Percentiles rank a stretch among this genome's conserved stretches.
Conservation (phyloP, 2,329 filamentous ascomycete genomes). For the Penicillium thymicola region DNA sequence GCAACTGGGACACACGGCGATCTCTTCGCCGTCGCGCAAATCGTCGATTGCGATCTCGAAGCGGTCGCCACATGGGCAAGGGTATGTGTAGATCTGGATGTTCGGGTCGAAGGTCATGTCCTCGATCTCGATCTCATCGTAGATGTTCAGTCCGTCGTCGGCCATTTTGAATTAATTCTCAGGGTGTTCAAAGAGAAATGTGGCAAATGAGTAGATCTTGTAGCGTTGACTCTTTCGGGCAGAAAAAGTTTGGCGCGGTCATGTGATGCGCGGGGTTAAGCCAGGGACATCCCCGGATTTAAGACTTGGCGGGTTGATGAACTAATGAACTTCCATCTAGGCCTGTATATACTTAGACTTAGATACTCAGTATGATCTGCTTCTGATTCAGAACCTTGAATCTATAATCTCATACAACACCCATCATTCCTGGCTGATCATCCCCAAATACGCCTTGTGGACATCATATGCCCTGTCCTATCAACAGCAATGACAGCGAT, state of each 20-base stretch:
- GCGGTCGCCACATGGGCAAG: constrained; percentile 93
- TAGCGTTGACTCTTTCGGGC: constrained; percentile 7
- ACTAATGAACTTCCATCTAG: not conserved
- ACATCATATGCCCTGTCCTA: not conserved
- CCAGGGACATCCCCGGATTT: constrained; percentile 1
- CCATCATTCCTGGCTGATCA: not conserved
- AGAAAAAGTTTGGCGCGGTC: constrained; percentile 26
- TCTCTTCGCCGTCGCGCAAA: constrained; percentile 82
- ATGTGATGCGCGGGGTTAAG: constrained; percentile 27
- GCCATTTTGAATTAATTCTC: constrained; percentile 48
- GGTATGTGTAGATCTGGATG: constrained; percentile 89
- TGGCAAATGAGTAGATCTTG: not conserved
- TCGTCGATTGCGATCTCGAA: constrained; percentile 89
- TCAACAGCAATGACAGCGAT: not conserved
- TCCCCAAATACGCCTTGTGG: not conserved
- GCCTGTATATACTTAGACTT: not conserved
- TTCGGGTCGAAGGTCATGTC: constrained; percentile 89
- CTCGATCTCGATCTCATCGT: constrained; percentile 98
- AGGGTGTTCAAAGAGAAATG: not conserved
- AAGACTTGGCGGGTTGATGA: not conserved
- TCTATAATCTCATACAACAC: not conserved
- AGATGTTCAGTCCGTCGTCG: constrained; percentile 69
- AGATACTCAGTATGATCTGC: not conserved
- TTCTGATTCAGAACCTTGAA: not conserved
- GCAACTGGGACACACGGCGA: constrained; percentile 96